Percentiles rank a stretch among this genome's conserved stretches.
These are phyloP conservation scores for Thalia dealbata DNA, from an alignment of 176 grass and related monocot genomes.

Conservation along the genomic window DNA sequence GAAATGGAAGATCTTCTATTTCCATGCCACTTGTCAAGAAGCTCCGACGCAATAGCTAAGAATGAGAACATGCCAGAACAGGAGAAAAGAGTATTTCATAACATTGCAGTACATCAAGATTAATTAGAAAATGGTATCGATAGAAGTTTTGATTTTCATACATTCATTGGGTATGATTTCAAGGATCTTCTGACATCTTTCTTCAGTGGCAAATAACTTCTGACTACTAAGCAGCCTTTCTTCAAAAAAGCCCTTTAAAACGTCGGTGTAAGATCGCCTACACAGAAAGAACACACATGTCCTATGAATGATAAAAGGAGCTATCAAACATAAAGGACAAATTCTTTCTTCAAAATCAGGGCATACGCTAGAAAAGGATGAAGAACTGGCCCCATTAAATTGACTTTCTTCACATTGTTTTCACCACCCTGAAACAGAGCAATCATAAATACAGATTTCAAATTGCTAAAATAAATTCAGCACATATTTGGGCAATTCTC, in stretches of 20 bases:
- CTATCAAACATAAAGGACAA: slow-evolving; percentile 4
- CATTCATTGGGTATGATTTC: slow-evolving; percentile 79
- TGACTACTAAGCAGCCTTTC: slow-evolving; percentile 53
- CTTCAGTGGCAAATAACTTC: slow-evolving; percentile 63
- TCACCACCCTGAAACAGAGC: slow-evolving; percentile 52
- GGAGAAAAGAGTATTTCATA: not conserved
- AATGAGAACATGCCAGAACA: slow-evolving; percentile 14
- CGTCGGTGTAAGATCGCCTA: slow-evolving; percentile 81
- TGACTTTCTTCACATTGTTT: slow-evolving; percentile 71
- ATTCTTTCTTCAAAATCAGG: slow-evolving; percentile 1
- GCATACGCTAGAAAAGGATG: slow-evolving; percentile 84
- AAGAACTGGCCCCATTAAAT: slow-evolving; percentile 54
- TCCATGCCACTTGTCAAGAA: slow-evolving; percentile 72
- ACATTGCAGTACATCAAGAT: not conserved
- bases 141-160: slow-evolving; percentile 20
- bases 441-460: slow-evolving; percentile 9
- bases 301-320: slow-evolving; percentile 11
- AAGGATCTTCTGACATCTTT: slow-evolving; percentile 76
- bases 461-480: not conserved
- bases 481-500: not conserved
- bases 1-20: slow-evolving; percentile 75
- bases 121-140: not conserved
- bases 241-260: slow-evolving; percentile 72
- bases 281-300: slow-evolving; percentile 12
- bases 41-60: slow-evolving; percentile 67